A percentile compares a stretch with the other conserved stretches of the same genome.
These are phyloP conservation scores for Aureobasidium subglaciale DNA, from an alignment of 2,329 filamentous ascomycete genomes.

Conservation along the genomic window DNA sequence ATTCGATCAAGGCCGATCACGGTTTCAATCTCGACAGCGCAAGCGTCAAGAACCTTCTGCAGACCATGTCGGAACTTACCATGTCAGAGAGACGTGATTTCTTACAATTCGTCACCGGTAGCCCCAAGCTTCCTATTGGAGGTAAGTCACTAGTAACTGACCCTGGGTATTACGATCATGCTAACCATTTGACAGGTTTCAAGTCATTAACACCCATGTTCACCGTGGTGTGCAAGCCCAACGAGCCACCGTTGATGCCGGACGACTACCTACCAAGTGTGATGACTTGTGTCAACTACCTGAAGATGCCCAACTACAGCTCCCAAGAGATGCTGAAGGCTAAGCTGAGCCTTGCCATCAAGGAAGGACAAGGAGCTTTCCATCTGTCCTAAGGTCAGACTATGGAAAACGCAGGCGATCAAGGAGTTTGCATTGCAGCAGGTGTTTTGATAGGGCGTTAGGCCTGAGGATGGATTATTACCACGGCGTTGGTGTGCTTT, in stretches of 20 bases:
- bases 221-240: conserved; percentile 98
- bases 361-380: conserved; percentile 95
- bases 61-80: conserved; percentile 85
- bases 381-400: conserved; percentile 60
- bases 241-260: conserved; percentile 83
- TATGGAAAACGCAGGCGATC: too few species aligned
- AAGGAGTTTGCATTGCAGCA: not conserved
- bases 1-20: conserved; percentile 97
- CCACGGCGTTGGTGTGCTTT: not conserved
- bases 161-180: not conserved
- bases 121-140: conserved; percentile 95
- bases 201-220: conserved; percentile 97
- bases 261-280: conserved; percentile 99
- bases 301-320: conserved; percentile 94
- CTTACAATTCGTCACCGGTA: conserved; percentile 94
- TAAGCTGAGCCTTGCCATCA: conserved; percentile 77
- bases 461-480: not conserved
- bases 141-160: conserved; percentile 53
- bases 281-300: conserved; percentile 99
- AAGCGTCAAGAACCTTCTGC: conserved; percentile 85
- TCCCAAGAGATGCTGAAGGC: conserved; percentile 67
- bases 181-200: conserved; percentile 58
- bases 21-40: conserved; percentile 98
- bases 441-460: not conserved
- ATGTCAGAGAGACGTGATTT: conserved; percentile 77